These are phyloP conservation scores for Boletus speciosus DNA, from an alignment of 768 basidiomycete species.

Conservation along the genomic window DNA sequence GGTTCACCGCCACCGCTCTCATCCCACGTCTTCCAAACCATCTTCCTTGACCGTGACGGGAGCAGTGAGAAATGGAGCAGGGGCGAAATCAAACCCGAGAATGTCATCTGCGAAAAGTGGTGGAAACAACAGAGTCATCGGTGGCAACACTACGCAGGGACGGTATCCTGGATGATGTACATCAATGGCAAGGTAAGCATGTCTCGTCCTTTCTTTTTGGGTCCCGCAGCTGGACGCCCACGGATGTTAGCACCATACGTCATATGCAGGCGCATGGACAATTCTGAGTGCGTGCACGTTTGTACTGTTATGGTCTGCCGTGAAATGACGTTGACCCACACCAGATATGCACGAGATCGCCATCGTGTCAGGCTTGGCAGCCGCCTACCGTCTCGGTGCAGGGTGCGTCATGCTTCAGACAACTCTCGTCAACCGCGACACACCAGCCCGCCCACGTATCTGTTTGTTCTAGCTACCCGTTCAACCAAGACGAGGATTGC, in stretches of 20 bases:
- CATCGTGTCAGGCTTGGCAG: background rate
- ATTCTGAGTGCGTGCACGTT: background rate
- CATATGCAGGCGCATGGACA: conserved; percentile 1
- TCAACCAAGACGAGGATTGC: background rate
- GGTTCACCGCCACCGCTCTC: background rate
- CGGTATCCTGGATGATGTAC: background rate
- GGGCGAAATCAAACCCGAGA: background rate
- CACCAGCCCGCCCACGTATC: background rate
- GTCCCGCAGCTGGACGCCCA: background rate
- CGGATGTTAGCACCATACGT: background rate
- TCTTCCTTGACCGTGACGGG: background rate
- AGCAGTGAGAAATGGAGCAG: background rate
- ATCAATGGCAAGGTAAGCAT: background rate
- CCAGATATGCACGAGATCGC: conserved; percentile 3
- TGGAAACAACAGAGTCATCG: background rate
- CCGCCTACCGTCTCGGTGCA: background rate
- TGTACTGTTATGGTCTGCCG: no score
- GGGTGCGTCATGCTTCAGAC: background rate
- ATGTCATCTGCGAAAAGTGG: background rate
- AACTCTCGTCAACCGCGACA: background rate
- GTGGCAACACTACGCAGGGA: background rate
- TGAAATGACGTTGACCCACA: background rate
- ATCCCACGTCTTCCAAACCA: background rate
- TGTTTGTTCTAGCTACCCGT: background rate
- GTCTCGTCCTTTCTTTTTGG: background rate